Evolutionary conservation across 441 rosid species (phyloP), one percentile per base, ranked within the genome.

Genomic region (Pelargonium myrrhifolium): DNA sequence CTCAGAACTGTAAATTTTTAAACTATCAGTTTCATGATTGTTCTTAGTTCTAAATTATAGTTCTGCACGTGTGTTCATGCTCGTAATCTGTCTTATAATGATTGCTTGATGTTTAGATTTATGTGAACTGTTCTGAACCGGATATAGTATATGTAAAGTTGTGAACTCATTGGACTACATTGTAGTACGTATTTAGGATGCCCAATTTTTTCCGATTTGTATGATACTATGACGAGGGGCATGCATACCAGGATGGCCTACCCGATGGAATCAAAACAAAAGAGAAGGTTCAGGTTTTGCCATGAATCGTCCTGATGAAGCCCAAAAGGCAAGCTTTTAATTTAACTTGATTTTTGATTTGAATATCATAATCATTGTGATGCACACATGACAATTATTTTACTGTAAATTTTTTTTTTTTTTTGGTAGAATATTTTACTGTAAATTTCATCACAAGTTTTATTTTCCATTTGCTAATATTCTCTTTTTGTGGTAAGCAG

Each of bases 351-450:
- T n/a, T 43, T 18, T 47, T 20, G 20, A 20, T 53, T 53, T 17
- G 20, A 53, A 53, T 53, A 53, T 53, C 20, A 14, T 64, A 9
- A 62, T 68, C 68, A 39, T 1, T 2, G 14, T 74, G 72, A 78
- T 47, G 71, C 12, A 26, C 15, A 42, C 18, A 26, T 65, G 67
- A 78, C 31, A 61, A 68, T 17, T n/a, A n/a, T n/a, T n/a, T n/a
- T n/a, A n/a, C n/a, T n/a, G n/a, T n/a, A n/a, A n/a, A n/a, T n/a
- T n/a, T n/a, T n/a, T n/a, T n/a, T n/a, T n/a, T n/a, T n/a, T n/a
- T n/a, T n/a, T n/a, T n/a, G n/a, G n/a, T n/a, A n/a, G n/a, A n/a
- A n/a, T 53, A 47, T 67, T 68, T 58, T 47, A 39, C 63, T 24
- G 20, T 62, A 67, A 62, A 40, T 42, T 68, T 55, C 20, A 75